These are phyloP conservation scores for Fusarium scirpi DNA, from an alignment of 2,329 filamentous ascomycete species.

Conservation along the genomic window DNA sequence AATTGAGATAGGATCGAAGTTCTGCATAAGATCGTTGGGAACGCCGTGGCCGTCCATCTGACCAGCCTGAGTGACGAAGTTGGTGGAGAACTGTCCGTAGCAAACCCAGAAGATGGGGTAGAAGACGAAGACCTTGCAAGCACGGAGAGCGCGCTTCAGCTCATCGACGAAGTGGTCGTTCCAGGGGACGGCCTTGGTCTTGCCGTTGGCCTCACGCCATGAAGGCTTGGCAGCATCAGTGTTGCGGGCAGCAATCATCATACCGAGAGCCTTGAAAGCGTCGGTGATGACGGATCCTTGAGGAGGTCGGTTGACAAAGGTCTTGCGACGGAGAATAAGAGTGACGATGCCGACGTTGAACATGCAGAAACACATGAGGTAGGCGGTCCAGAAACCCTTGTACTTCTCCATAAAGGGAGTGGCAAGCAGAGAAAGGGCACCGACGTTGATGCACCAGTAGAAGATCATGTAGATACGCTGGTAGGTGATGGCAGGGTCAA, in stretches of 20 bases:
- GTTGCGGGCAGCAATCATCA: slow-evolving; percentile 58
- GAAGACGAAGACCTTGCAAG: slow-evolving; percentile 78
- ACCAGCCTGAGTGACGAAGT: slow-evolving; percentile 72
- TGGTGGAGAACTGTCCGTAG: slow-evolving; percentile 76
- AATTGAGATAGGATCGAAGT: slow-evolving; percentile 75
- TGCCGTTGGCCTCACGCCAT: slow-evolving; percentile 67
- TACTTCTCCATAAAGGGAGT: slow-evolving; percentile 77
- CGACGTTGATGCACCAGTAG: slow-evolving; percentile 80
- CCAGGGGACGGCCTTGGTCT: slow-evolving; percentile 64
- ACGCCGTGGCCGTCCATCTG: slow-evolving; percentile 72
- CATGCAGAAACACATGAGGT: slow-evolving; percentile 67
- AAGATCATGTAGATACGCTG: slow-evolving; percentile 80
- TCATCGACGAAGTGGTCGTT: slow-evolving; percentile 79
- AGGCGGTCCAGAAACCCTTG: slow-evolving; percentile 76
- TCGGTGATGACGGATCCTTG: slow-evolving; percentile 74
- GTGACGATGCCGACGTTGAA: slow-evolving; percentile 71
- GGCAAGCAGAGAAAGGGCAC: slow-evolving; percentile 74
- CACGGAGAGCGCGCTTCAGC: slow-evolving; percentile 73
- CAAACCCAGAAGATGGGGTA: slow-evolving; percentile 76
- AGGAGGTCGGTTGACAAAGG: slow-evolving; percentile 64
- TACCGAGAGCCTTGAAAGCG: slow-evolving; percentile 65
- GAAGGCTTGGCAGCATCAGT: slow-evolving; percentile 74
- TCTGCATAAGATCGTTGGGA: slow-evolving; percentile 77
- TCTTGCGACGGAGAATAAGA: slow-evolving; percentile 60
- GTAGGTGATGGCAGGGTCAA: slow-evolving; percentile 74